Evolutionary conservation across 2,329 filamentous ascomycete genomes (phyloP).

Genomic region (Diaporthe velutina): DNA sequence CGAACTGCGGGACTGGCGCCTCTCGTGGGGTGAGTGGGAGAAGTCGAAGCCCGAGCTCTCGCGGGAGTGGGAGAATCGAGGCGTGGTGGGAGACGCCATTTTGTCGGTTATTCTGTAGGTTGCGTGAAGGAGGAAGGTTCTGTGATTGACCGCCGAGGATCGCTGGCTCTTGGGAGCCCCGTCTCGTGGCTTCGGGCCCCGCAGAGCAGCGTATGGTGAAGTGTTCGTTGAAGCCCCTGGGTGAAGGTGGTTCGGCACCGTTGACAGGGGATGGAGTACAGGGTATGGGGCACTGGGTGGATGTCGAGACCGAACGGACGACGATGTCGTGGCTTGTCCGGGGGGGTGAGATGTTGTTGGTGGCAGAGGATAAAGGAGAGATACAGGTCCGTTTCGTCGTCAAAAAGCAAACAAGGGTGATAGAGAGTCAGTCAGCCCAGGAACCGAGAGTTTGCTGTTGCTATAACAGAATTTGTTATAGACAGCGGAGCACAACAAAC

Average conservation of each 20-base stretch:
- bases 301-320: neutral
- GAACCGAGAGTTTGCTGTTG: conserved; percentile 20
- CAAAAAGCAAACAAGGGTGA: conserved; percentile 6
- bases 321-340: conserved; percentile 7
- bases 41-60: conserved; percentile 68
- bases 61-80: conserved; percentile 65
- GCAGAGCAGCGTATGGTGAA: conserved; percentile 9
- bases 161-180: conserved; percentile 23
- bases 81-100: conserved; percentile 66
- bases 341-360: neutral
- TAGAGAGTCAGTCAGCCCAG: neutral
- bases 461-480: conserved; percentile 36
- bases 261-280: neutral
- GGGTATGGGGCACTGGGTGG: conserved; percentile 21
- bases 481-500: conserved; percentile 36
- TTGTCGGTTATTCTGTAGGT: conserved; percentile 49
- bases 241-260: conserved; percentile 38
- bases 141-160: conserved; percentile 26
- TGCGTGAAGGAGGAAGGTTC: neutral
- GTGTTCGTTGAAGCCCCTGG: conserved; percentile 24
- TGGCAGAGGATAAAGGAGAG: conserved; percentile 16
- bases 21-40: conserved; percentile 58
- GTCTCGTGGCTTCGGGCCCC: conserved; percentile 25
- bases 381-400: conserved; percentile 11
- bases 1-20: conserved; percentile 60